Conservation (phyloP, 345 rosid genomes). For the Eucalyptus lansdowneana region DNA sequence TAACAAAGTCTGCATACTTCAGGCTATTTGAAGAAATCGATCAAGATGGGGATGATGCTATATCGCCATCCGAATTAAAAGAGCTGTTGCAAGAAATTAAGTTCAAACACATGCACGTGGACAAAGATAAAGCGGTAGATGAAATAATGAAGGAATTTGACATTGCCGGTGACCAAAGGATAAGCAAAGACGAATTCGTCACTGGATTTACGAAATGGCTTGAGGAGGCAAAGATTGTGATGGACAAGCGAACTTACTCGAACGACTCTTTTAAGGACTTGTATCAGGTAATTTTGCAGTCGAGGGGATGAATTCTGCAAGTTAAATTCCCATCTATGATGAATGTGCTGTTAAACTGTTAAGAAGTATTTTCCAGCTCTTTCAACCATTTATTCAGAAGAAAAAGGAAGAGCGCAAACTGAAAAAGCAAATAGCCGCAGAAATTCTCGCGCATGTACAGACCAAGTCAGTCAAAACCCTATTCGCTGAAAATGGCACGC, state of each 20-base stretch:
- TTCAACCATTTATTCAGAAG: conserved; percentile 16
- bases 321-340: not conserved
- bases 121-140: conserved; percentile 6
- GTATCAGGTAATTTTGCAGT: not conserved
- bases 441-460: not conserved
- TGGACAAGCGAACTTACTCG: not conserved
- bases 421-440: conserved; percentile 5
- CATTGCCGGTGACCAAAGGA: not conserved
- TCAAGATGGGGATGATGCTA: conserved; percentile 2
- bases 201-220: conserved; percentile 16
- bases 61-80: conserved; percentile 7
- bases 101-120: conserved; percentile 3
- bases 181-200: conserved; percentile 13
- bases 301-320: not conserved
- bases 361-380: not conserved
- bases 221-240: conserved; percentile 4
- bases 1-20: not conserved
- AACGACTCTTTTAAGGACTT: not conserved
- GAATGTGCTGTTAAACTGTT: not conserved
- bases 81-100: conserved; percentile 12
- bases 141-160: conserved; percentile 18
- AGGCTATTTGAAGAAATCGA: conserved; percentile 21
- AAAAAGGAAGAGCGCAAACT: conserved; percentile 8
- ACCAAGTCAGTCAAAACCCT: conserved; percentile 2
- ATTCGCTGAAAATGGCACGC: conserved; percentile 6